These are phyloP conservation scores for Dryadomyces quercivorus DNA, from an alignment of 2,329 filamentous ascomycete genomes.

Conservation along the genomic window DNA sequence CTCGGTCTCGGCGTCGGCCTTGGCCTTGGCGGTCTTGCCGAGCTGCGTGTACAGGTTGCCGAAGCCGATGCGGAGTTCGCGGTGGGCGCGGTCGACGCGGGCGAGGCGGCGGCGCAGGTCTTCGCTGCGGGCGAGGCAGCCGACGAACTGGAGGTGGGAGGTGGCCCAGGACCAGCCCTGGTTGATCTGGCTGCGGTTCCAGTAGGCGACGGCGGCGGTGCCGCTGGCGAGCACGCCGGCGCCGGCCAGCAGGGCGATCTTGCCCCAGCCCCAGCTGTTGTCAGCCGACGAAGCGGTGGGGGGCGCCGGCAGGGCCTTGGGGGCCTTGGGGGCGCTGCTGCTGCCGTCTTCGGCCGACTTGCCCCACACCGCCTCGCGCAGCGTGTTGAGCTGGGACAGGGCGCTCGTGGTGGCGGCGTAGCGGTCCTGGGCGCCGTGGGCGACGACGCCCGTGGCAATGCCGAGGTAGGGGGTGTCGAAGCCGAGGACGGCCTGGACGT, in stretches of 20 bases:
- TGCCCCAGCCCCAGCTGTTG: slow-evolving; percentile 65
- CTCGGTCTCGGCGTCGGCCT: neutral
- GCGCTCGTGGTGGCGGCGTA: slow-evolving; percentile 64
- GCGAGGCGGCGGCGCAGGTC: slow-evolving; percentile 65
- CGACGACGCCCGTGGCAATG: slow-evolving; percentile 71
- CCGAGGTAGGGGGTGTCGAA: slow-evolving; percentile 91
- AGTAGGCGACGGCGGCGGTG: slow-evolving; percentile 72
- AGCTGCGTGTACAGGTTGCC: slow-evolving; percentile 80
- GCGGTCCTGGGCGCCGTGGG: slow-evolving; percentile 75
- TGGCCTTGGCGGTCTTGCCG: slow-evolving; percentile 42
- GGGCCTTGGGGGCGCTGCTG: neutral
- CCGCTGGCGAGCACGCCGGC: slow-evolving; percentile 45
- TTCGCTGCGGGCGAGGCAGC: slow-evolving; percentile 72
- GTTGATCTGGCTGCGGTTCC: slow-evolving; percentile 68
- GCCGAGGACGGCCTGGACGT: slow-evolving; percentile 77
- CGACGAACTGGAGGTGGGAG: slow-evolving; percentile 88
- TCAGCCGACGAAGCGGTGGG: neutral
- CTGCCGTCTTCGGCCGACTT: slow-evolving; percentile 21
- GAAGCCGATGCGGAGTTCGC: slow-evolving; percentile 61
- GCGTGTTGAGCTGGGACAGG: slow-evolving; percentile 50
- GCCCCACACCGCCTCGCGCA: slow-evolving; percentile 58
- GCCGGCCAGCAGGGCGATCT: slow-evolving; percentile 74
- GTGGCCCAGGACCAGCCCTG: slow-evolving; percentile 71
- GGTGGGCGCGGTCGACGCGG: slow-evolving; percentile 51
- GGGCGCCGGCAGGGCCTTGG: neutral